A percentile compares a stretch with the other conserved stretches of the same genome.
Conservation (phyloP, 257 asterid species). For the Solanum appendiculatum region DNA sequence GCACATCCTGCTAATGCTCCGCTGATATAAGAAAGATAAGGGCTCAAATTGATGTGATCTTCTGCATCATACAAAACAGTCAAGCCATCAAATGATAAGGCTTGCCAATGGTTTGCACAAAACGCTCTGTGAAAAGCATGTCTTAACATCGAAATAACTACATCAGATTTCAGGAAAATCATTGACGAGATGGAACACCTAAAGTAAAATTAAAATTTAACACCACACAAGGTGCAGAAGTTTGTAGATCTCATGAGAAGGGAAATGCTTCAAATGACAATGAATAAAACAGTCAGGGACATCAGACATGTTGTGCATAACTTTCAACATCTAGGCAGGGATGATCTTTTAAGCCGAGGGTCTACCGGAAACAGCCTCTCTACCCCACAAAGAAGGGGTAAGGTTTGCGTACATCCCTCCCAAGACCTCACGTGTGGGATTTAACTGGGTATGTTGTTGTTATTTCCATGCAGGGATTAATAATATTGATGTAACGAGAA, state of each 20-base stretch:
- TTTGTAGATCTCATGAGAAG: neutral
- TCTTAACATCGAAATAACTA: neutral
- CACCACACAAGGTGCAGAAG: neutral
- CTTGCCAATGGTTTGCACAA: neutral
- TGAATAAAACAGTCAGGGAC: neutral
- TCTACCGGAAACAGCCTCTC: neutral
- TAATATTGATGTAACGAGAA: neutral
- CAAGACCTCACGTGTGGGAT: neutral
- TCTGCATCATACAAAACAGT: conserved; percentile 38
- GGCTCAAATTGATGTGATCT: conserved; percentile 66
- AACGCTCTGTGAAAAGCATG: neutral
- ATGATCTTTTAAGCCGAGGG: neutral
- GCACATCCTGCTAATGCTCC: conserved; percentile 96
- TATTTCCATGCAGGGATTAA: neutral
- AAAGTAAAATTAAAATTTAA: too few species aligned
- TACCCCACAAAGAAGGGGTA: neutral
- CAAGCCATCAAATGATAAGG: neutral
- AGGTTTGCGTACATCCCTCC: neutral
- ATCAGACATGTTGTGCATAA: neutral
- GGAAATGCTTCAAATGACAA: neutral
- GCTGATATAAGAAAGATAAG: conserved; percentile 74
- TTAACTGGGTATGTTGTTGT: neutral
- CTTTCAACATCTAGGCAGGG: neutral
- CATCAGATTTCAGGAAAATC: neutral
- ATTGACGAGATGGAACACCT: neutral